Percentiles rank a stretch among this genome's conserved stretches.
These are phyloP conservation scores for Clarireedia paspali DNA, from an alignment of 2,329 filamentous ascomycete genomes.

Conservation along the genomic window DNA sequence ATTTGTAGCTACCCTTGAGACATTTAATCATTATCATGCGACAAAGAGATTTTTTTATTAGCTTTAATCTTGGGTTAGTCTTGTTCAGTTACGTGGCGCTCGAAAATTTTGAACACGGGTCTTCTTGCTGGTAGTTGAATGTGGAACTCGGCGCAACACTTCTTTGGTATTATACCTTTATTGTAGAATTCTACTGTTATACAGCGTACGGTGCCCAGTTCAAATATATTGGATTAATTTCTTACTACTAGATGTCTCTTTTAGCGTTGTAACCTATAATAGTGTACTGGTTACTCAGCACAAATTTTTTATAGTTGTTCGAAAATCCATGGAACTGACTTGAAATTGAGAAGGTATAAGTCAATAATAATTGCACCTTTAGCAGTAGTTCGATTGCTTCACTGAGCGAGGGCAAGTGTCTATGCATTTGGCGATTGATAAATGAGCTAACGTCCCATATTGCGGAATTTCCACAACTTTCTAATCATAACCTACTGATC, in stretches of 20 bases:
- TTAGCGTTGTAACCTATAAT: background rate
- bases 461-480: background rate
- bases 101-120: too few species aligned
- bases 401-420: background rate
- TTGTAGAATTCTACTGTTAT: too few species aligned
- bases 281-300: background rate
- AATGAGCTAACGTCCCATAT: background rate
- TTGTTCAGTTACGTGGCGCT: too few species aligned
- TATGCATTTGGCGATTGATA: background rate
- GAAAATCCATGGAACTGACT: background rate
- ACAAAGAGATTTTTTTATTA: too few species aligned
- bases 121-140: too few species aligned
- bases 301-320: background rate
- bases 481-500: background rate
- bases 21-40: too few species aligned
- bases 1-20: too few species aligned
- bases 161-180: too few species aligned
- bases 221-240: background rate
- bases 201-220: too few species aligned
- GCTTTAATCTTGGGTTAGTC: too few species aligned
- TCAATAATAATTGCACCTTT: background rate
- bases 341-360: background rate
- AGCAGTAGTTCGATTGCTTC: background rate
- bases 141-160: too few species aligned
- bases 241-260: background rate